Percentiles rank a stretch among this genome's conserved stretches.
Conservation (phyloP, 2,329 filamentous ascomycete genomes). For the Phaeoacremonium minimum region DNA sequence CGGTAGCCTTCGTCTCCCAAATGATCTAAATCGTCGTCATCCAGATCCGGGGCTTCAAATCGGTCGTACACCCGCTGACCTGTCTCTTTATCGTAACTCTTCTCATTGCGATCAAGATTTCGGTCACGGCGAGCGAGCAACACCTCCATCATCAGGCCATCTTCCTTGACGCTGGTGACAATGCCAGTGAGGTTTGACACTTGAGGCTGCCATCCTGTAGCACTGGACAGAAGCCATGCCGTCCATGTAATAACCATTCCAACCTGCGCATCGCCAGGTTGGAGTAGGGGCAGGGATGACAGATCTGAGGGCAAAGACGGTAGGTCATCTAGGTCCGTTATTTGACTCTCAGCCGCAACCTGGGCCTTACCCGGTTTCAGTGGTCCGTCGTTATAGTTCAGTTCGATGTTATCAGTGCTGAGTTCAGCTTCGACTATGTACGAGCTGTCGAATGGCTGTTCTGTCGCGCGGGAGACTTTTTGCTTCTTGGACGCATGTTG, state of each 20-base stretch:
- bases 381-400: conserved; percentile 34
- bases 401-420: conserved; percentile 20
- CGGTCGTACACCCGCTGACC: conserved; percentile 72
- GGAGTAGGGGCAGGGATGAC: conserved; percentile 45
- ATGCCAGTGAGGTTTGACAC: conserved; percentile 62
- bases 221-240: conserved; percentile 54
- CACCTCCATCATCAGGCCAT: conserved; percentile 49
- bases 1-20: conserved; percentile 57
- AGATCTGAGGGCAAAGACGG: conserved; percentile 57
- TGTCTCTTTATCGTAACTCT: conserved; percentile 58
- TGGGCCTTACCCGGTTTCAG: conserved; percentile 18
- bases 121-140: conserved; percentile 67
- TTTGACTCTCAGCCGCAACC: conserved; percentile 33
- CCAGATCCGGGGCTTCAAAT: conserved; percentile 68
- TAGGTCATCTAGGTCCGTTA: conserved; percentile 54
- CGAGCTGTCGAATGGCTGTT: conserved; percentile 9
- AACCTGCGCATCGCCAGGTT: conserved; percentile 38
- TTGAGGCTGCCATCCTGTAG: conserved; percentile 63
- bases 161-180: conserved; percentile 51
- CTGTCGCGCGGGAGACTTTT: conserved; percentile 37
- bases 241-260: conserved; percentile 70
- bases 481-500: conserved; percentile 38
- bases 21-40: conserved; percentile 52
- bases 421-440: not conserved
- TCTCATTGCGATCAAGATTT: conserved; percentile 48